Evolutionary conservation across 306 rosid species (phyloP).

Genomic region (Corylus avellana): DNA sequence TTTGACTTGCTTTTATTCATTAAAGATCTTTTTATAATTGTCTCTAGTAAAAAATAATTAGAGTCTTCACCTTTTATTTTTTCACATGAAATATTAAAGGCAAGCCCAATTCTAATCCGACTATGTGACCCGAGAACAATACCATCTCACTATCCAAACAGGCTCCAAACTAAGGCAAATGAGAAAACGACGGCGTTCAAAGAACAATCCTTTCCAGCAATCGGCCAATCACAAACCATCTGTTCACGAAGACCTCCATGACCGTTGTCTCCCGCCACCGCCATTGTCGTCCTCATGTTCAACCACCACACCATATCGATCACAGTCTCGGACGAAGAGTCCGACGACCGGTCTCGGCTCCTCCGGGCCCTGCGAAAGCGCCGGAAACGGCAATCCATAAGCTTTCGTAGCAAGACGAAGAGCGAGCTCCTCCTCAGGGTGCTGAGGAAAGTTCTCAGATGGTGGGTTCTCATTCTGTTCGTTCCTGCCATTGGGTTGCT

Average conservation of each 20-base stretch:
- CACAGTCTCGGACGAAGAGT: constrained; percentile 66
- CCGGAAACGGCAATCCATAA: constrained; percentile 40
- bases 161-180: neutral
- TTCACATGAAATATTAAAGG: too few relatives aligned
- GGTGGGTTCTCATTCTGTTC: constrained; percentile 28
- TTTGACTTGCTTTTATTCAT: too few relatives aligned
- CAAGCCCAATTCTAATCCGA: too few relatives aligned
- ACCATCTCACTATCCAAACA: too few relatives aligned
- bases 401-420: constrained; percentile 37
- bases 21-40: too few relatives aligned
- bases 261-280: constrained; percentile 1
- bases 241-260: neutral
- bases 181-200: neutral
- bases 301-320: constrained; percentile 48
- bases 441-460: neutral
- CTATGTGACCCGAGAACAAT: neutral
- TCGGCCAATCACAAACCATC: neutral
- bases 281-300: constrained; percentile 42
- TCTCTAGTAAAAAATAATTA: too few relatives aligned
- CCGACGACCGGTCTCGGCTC: constrained; percentile 63
- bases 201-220: neutral
- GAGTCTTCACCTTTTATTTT: too few relatives aligned
- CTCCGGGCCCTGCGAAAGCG: constrained; percentile 76
- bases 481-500: constrained; percentile 55
- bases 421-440: constrained; percentile 36